Percentiles rank a stretch among this genome's conserved stretches.
These are phyloP conservation scores for Musa acuminata DNA, from an alignment of 176 grass and related monocot genomes.

Conservation along the genomic window DNA sequence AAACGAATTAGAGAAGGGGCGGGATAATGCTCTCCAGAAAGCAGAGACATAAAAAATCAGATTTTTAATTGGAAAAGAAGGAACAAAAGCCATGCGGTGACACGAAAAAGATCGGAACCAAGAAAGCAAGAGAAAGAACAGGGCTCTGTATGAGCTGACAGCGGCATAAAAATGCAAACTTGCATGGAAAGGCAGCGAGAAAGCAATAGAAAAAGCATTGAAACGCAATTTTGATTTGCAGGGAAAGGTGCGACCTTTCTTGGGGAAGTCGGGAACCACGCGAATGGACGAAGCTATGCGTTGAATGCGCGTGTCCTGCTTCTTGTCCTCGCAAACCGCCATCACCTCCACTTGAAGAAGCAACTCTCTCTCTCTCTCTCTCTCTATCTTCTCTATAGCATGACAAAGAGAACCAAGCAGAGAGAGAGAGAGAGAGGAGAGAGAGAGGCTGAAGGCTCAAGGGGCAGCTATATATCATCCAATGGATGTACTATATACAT, in stretches of 20 bases:
- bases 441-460: no score
- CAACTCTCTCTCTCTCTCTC: neutral
- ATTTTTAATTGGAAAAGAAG: neutral
- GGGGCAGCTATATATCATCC: no score
- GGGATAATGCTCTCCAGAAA: neutral
- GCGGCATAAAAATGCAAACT: neutral
- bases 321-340: neutral
- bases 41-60: neutral
- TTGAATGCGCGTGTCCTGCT: conserved; percentile 60
- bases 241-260: neutral
- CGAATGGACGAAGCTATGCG: conserved; percentile 73
- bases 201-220: no score
- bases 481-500: no score
- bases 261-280: conserved; percentile 57
- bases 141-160: neutral
- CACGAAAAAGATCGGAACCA: no score
- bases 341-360: neutral
- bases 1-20: no score
- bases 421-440: no score
- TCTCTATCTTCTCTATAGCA: no score
- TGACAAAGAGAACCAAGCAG: no score
- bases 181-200: no score
- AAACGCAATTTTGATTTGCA: no score
- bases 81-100: neutral
- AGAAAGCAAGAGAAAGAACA: neutral